Evolutionary conservation across 2,329 filamentous ascomycete species (phyloP).

Genomic region (Diaporthe amygdali): DNA sequence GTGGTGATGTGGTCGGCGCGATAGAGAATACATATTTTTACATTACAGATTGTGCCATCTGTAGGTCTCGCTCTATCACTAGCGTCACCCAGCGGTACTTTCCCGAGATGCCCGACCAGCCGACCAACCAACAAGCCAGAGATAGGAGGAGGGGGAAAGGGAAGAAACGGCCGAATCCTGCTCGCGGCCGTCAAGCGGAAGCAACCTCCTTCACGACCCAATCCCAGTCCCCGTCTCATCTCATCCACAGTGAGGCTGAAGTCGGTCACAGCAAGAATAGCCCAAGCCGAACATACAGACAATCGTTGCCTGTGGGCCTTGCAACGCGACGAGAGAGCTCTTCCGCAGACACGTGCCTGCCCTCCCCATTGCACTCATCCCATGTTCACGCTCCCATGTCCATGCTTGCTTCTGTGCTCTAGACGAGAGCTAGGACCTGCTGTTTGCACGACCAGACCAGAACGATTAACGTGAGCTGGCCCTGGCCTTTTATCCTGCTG

Average conservation of each 20-base stretch:
- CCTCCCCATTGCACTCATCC: neutral
- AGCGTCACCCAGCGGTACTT: neutral
- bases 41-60: too few relatives aligned
- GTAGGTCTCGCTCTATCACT: neutral
- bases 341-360: constrained; percentile 1
- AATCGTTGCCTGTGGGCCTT: neutral
- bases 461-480: neutral
- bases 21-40: neutral
- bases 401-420: neutral
- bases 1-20: neutral
- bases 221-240: neutral
- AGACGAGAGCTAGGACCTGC: constrained; percentile 5
- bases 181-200: neutral
- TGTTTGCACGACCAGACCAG: neutral
- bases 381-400: neutral
- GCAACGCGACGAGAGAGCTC: neutral
- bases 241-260: neutral
- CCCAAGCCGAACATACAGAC: neutral
- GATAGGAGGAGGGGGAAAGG: neutral
- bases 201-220: neutral
- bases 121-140: neutral
- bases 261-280: neutral
- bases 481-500: neutral
- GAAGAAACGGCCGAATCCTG: constrained; percentile 1
- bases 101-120: neutral